Base-by-base conservation (phyloP, 1,284 basidiomycete genomes). In the Cryptococcus floricola region DNA sequence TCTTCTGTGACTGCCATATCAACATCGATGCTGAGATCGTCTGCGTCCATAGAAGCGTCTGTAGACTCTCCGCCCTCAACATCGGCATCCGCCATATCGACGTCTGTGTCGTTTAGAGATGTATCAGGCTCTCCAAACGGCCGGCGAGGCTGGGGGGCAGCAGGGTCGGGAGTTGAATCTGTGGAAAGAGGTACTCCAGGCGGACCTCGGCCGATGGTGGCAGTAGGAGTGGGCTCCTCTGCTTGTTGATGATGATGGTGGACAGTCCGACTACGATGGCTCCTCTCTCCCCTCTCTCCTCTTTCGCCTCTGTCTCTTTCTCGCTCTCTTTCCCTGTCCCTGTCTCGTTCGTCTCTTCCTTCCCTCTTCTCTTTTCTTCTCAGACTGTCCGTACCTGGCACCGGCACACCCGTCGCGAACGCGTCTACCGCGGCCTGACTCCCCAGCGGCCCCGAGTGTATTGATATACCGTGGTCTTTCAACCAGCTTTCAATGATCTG, bases 401-500 rank as follows among this genome's bases (percentile, higher is more conserved):
- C 85, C 2, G 68, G 67, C 28, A 61, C 44, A 12, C 68, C 69
- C 9, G 60, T 56, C 67, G 41, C 86, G 81, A 18, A 81, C 80
- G 44, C 84, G 81, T 69, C 85, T 81, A 47, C 84, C 76, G 73
- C 84, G 81, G 62, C 45, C 85, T 88, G 48, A 84, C 87, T 75
- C 2, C 77, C 77, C 5, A 75, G 54, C 0, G 71, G 66, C 9
- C 71, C 71, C 6, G 76, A 66, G 56, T 72, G 68, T 23, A 77
- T 75, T n/a, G 68, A 66, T 18, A 78, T 62, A 0, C 89, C 90
- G 67, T 88, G 88, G 66, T 85, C 84, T 12, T 86, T 86, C 45
- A 93, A 77, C 90, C 91, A 98, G 28, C 89, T 89, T 77, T 97
- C 93, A 34, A 98, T 82, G 34, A 98, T 90, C 66, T 91, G 91